Percentiles rank a stretch among this genome's conserved stretches.
phyloP scores from a whole-genome alignment of 768 basidiomycete genomes.

The Lepiota brunneoincarnata region DNA sequence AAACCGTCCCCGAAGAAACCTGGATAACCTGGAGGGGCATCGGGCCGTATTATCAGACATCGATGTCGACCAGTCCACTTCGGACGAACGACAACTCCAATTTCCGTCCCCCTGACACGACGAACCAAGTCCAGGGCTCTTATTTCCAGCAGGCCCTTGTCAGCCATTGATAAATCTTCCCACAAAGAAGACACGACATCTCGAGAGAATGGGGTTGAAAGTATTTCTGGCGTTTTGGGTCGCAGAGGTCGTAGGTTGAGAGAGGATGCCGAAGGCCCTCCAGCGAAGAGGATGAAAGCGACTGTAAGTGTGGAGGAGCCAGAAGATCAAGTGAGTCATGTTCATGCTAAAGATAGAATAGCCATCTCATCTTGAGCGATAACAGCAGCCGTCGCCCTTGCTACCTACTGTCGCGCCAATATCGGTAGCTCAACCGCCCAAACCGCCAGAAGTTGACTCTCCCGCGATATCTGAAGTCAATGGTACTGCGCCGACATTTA shows the following conservation, averaged over 20 bases:
- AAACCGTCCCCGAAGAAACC: neutral
- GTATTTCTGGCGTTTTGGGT: conserved; percentile 7
- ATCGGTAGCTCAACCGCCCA: neutral
- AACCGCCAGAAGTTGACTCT: conserved; percentile 10
- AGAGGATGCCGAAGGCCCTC: neutral
- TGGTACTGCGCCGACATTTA: conserved; percentile 21
- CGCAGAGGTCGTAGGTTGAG: conserved; percentile 6
- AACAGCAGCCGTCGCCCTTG: neutral
- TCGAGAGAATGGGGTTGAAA: neutral
- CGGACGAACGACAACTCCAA: neutral
- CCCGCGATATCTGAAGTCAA: conserved; percentile 8
- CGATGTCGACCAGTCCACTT: neutral
- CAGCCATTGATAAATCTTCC: neutral
- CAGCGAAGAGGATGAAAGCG: conserved; percentile 5
- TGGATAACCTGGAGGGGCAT: neutral
- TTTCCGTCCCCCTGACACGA: neutral
- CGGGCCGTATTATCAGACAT: neutral
- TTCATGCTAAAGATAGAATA: no score
- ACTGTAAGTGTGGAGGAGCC: neutral
- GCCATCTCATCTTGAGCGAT: neutral
- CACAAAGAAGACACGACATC: neutral
- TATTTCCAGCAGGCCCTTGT: neutral
- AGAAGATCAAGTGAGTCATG: neutral
- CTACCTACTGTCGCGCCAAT: neutral
- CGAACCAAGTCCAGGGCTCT: neutral